Base-by-base conservation (phyloP, 2,329 filamentous ascomycete genomes). In the Neocatenulostroma microsporum region DNA sequence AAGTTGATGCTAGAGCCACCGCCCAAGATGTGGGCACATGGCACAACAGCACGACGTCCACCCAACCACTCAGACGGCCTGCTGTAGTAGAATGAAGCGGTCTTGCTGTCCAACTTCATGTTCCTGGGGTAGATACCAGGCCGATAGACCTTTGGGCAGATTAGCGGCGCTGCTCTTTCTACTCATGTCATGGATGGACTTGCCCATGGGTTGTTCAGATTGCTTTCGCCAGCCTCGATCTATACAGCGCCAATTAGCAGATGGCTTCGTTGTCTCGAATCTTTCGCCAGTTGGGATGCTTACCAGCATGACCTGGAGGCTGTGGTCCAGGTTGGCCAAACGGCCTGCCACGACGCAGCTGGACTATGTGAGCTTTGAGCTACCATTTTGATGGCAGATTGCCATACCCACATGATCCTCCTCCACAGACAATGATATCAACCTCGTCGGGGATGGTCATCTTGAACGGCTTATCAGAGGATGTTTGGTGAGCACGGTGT, bases 31-130 rank as follows among this genome's bases (percentile, higher is more conserved):
- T 86, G 77, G 23, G 82, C 82, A 49, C 74, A 80, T 1, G 82
- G 82, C n/a, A 87, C 82, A 30, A 85, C 72, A 15, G 82, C 82
- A 53, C 76, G 75, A 30, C 82, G 72, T 12, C 82, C 82, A 47
- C 72, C 74, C 18, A 88, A 74, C 68, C 75, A 82, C 60, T 82
- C 75, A 0, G 80, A 84, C 12, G 82, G 80, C 26, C 78, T 72
- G 31, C 82, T 86, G 60, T 87, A 77, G 56, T 88, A 89, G 62
- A 88, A 88, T 0, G 81, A 82, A 21, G 84, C 82, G 21, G 81
- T 85, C 69, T 84, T 86, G 49, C 80, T 85, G 69, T 85, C 81
- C 41, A 84, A 58, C 62, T 84, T 78, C 80, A 84, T 85, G 64
- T 86, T 86, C 30, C 41, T 48, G n/a, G 82, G 82, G 61, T 81